These are phyloP conservation scores for Diddensiella transvaalensis DNA, from an alignment of 805 yeast species.

Conservation along the genomic window DNA sequence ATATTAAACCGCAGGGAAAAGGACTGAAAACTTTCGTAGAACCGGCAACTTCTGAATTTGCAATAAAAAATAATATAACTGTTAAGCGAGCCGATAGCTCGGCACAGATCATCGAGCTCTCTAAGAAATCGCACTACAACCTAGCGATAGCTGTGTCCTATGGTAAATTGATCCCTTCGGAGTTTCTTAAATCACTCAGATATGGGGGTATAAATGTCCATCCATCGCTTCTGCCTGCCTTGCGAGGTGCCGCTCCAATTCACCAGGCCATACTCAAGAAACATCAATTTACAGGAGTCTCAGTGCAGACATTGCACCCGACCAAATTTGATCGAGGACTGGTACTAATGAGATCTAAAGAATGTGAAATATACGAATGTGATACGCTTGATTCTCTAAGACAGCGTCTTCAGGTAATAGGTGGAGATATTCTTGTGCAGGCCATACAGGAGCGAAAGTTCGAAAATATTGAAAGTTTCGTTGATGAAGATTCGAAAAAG, in stretches of 20 bases:
- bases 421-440: slow-evolving; percentile 54
- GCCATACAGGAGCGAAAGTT: slow-evolving; percentile 39
- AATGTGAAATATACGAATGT: slow-evolving; percentile 37
- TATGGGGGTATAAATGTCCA: slow-evolving; percentile 86
- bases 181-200: slow-evolving; percentile 45
- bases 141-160: slow-evolving; percentile 89
- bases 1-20: slow-evolving; percentile 64
- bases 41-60: slow-evolving; percentile 40
- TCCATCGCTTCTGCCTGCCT: slow-evolving; percentile 78
- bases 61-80: slow-evolving; percentile 12
- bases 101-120: slow-evolving; percentile 21
- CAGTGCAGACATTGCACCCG: slow-evolving; percentile 89
- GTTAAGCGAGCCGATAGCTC: slow-evolving; percentile 23
- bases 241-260: slow-evolving; percentile 87
- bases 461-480: slow-evolving; percentile 16
- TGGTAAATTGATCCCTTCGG: slow-evolving; percentile 73
- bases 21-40: slow-evolving; percentile 44
- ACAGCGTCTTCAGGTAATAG: slow-evolving; percentile 51
- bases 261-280: slow-evolving; percentile 70
- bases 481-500: slow-evolving; percentile 4
- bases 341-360: slow-evolving; percentile 55
- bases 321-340: slow-evolving; percentile 77
- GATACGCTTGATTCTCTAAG: slow-evolving; percentile 49
- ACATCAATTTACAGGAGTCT: slow-evolving; percentile 69
- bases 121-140: slow-evolving; percentile 40